Evolutionary conservation across 2,329 filamentous ascomycete species (phyloP).

Genomic region (Pseudogymnoascus sp.): DNA sequence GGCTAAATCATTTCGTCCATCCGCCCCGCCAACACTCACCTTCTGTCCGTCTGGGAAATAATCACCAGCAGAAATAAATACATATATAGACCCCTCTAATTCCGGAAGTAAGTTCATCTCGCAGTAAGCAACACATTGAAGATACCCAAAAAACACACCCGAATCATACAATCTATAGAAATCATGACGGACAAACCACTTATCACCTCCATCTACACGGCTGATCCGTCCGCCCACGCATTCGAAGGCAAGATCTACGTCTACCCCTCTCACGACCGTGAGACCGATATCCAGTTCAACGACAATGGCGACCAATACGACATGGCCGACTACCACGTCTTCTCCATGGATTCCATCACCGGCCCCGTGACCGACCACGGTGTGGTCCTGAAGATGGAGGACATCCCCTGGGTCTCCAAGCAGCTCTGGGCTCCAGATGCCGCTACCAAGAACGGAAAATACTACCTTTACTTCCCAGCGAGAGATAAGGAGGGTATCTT

Average conservation of each 20-base stretch:
- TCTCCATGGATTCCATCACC: conserved; percentile 48
- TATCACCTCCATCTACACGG: conserved; percentile 68
- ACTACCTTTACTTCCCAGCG: conserved; percentile 72
- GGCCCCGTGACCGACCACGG: conserved; percentile 63
- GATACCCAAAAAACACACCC: background rate
- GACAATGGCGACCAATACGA: conserved; percentile 77
- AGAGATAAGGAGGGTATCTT: conserved; percentile 62
- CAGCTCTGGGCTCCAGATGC: conserved; percentile 78
- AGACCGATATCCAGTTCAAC: conserved; percentile 66
- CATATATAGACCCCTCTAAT: background rate
- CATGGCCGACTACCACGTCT: conserved; percentile 77
- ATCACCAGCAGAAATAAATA: background rate
- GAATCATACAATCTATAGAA: background rate
- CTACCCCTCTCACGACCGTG: conserved; percentile 73
- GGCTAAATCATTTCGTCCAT: background rate
- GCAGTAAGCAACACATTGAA: background rate
- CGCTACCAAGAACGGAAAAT: conserved; percentile 58
- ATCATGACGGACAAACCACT: conserved; percentile 39
- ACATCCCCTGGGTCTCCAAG: conserved; percentile 69
- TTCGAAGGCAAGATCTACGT: conserved; percentile 70
- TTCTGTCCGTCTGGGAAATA: background rate
- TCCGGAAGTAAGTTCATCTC: background rate
- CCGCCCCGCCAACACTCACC: conserved; percentile 2
- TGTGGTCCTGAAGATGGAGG: conserved; percentile 53
- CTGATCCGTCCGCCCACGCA: conserved; percentile 72